Evolutionary conservation across 2,329 filamentous ascomycete genomes (phyloP).

Genomic region (Cercospora sp.): DNA sequence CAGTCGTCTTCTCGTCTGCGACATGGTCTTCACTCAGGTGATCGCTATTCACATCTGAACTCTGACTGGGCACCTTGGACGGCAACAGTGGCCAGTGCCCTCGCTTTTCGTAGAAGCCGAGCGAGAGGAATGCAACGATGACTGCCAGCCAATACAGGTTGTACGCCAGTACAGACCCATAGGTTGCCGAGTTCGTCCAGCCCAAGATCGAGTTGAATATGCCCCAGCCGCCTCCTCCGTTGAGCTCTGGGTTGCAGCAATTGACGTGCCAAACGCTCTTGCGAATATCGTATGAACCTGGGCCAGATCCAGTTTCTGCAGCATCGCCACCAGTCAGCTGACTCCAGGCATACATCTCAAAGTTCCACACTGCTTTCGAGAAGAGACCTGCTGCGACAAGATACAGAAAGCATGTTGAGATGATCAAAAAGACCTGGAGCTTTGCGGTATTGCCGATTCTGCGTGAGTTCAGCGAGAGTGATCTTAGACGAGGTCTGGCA

Average conservation of each 20-base stretch:
- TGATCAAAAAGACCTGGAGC: constrained; percentile 75
- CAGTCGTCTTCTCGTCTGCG: constrained; percentile 25
- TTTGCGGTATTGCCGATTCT: constrained; percentile 64
- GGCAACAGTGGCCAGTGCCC: constrained; percentile 51
- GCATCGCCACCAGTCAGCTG: constrained; percentile 63
- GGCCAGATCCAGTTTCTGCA: constrained; percentile 62
- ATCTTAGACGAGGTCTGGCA: background rate
- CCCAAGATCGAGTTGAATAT: constrained; percentile 84
- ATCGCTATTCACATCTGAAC: constrained; percentile 23
- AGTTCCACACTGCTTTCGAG: constrained; percentile 72
- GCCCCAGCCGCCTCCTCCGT: constrained; percentile 78
- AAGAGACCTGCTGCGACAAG: constrained; percentile 81
- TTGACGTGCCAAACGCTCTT: constrained; percentile 82
- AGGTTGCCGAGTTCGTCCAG: constrained; percentile 86
- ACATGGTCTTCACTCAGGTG: constrained; percentile 26
- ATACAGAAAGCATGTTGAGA: constrained; percentile 80
- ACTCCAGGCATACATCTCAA: constrained; percentile 70
- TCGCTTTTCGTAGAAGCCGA: constrained; percentile 66
- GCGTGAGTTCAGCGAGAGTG: constrained; percentile 20
- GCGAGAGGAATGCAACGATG: constrained; percentile 62
- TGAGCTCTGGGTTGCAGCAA: constrained; percentile 72
- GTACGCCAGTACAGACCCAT: constrained; percentile 83
- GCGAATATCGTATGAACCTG: constrained; percentile 77
- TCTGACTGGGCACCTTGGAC: constrained; percentile 27
- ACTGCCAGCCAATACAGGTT: constrained; percentile 81